Evolutionary conservation across 345 rosid species (phyloP).

Genomic region (Syzygium aromaticum): DNA sequence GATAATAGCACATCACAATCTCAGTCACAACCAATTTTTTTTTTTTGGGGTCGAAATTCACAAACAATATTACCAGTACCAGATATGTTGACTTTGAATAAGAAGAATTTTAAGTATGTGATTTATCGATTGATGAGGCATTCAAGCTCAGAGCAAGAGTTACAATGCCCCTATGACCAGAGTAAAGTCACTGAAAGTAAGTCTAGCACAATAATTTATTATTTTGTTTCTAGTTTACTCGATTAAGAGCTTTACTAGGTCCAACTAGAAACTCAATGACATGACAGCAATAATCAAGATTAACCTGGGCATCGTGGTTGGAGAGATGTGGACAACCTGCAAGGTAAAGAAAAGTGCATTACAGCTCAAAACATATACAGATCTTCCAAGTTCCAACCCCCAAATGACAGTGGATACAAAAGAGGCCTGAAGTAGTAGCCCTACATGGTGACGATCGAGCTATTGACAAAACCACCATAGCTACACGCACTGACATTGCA

Average conservation of each 20-base stretch:
- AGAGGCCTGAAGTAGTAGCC: not conserved
- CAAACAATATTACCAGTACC: not conserved
- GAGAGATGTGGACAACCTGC: constrained; percentile 75
- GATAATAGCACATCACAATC: not conserved
- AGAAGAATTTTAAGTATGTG: not conserved
- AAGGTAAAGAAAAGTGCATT: not conserved
- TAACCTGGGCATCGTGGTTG: constrained; percentile 93
- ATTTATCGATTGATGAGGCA: not conserved
- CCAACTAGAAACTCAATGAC: not conserved
- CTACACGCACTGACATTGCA: constrained; percentile 79
- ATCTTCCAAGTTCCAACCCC: not conserved
- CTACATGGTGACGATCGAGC: constrained; percentile 68
- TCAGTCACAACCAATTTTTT: not conserved
- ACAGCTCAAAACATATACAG: not conserved
- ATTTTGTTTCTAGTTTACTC: not conserved
- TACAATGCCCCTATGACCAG: not conserved
- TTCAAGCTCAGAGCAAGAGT: not conserved
- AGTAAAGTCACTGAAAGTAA: not conserved
- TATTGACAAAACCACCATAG: constrained; percentile 72
- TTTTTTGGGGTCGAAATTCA: not conserved
- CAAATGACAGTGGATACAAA: not conserved
- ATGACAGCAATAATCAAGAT: not conserved
- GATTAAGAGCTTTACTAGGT: not conserved
- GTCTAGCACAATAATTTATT: not conserved
- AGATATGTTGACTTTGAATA: not conserved